phyloP scores from a whole-genome alignment of 192 early-diverging fungal genomes.

The Spinellus fusiger region DNA sequence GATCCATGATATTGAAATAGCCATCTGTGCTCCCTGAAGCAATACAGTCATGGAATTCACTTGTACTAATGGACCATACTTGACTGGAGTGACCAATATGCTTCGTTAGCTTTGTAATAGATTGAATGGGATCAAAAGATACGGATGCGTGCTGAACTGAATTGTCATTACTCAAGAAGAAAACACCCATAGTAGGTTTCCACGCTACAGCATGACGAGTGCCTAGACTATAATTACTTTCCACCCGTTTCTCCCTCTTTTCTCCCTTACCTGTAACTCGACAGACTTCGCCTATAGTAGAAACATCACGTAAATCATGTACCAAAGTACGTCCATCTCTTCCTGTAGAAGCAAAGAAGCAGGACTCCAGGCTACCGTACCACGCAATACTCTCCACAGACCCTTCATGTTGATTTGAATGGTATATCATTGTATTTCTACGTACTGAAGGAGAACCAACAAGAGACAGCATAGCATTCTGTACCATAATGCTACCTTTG shows the following conservation, averaged over 20 bases:
- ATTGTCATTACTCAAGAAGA: not conserved
- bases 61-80: constrained; percentile 10
- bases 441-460: not conserved
- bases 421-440: not conserved
- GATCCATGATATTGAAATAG: not conserved
- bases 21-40: not conserved
- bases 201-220: not conserved
- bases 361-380: not conserved
- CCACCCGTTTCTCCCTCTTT: not conserved
- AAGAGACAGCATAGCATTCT: not conserved
- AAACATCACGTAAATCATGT: not conserved
- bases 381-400: not conserved
- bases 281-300: not conserved
- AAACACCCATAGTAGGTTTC: not conserved
- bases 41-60: not conserved
- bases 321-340: not conserved
- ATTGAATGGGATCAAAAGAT: not conserved
- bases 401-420: not conserved
- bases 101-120: not conserved
- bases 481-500: not conserved
- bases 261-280: not conserved
- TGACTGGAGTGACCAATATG: not conserved
- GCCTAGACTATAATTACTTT: not conserved
- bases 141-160: not conserved
- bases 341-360: not conserved